These are phyloP conservation scores for Mycena epipterygia DNA, from an alignment of 768 basidiomycete genomes.

Conservation along the genomic window DNA sequence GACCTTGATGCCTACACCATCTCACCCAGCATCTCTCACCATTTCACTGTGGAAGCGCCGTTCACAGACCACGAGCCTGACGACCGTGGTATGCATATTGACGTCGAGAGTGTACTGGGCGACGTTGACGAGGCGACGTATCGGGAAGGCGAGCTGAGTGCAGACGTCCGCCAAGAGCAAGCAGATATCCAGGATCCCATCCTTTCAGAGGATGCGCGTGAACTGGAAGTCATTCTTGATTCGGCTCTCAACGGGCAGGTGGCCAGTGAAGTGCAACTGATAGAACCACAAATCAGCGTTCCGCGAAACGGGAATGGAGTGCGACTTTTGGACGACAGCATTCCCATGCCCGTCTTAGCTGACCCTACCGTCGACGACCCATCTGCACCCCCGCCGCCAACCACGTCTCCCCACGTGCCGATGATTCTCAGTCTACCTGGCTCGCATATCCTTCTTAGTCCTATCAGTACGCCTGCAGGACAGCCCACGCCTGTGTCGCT, in stretches of 20 bases:
- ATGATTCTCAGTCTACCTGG: constrained; percentile 41
- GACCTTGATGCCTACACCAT: constrained; percentile 22
- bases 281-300: background rate
- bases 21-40: constrained; percentile 25
- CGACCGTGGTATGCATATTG: constrained; percentile 21
- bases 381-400: constrained; percentile 31
- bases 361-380: constrained; percentile 57
- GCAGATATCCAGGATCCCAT: background rate
- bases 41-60: constrained; percentile 27
- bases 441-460: background rate
- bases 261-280: background rate
- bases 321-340: constrained; percentile 22
- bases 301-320: background rate
- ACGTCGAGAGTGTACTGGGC: constrained; percentile 18
- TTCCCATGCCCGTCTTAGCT: constrained; percentile 58
- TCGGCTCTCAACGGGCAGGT: background rate
- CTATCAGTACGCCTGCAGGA: constrained; percentile 7
- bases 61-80: constrained; percentile 20
- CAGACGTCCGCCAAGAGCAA: background rate
- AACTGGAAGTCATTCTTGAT: background rate
- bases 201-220: background rate
- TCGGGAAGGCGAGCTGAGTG: background rate
- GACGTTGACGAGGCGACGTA: background rate
- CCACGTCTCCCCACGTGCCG: constrained; percentile 32
- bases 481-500: constrained; percentile 36